Evolutionary conservation across 495 filamentous ascomycete species (phyloP).

Genomic region (Penicillium turbatum): DNA sequence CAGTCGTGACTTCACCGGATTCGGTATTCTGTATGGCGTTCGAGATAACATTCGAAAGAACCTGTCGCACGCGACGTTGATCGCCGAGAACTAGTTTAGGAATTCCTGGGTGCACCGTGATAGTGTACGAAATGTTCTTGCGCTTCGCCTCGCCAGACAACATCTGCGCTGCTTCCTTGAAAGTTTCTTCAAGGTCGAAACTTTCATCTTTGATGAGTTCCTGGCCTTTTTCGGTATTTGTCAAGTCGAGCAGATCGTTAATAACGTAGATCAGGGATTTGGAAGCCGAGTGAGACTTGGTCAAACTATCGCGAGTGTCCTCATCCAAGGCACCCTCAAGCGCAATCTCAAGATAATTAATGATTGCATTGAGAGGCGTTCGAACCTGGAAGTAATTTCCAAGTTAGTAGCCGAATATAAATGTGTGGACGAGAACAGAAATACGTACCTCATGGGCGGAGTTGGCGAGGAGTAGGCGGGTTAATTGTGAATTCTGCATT

Average conservation of each 20-base stretch:
- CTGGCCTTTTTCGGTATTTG: constrained; percentile 81
- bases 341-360: constrained; percentile 94
- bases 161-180: constrained; percentile 71
- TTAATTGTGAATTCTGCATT: constrained; percentile 76
- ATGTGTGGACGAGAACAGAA: not conserved
- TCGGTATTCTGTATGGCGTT: constrained; percentile 83
- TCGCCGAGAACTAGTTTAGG: constrained; percentile 73
- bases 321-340: constrained; percentile 76
- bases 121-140: constrained; percentile 66
- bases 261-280: constrained; percentile 95
- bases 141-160: constrained; percentile 71
- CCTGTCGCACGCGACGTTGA: constrained; percentile 72
- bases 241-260: constrained; percentile 90
- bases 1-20: constrained; percentile 65
- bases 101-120: constrained; percentile 63
- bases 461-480: constrained; percentile 77
- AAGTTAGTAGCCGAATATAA: not conserved
- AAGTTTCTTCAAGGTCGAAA: constrained; percentile 67
- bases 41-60: constrained; percentile 73
- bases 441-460: constrained; percentile 76
- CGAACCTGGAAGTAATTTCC: constrained; percentile 49
- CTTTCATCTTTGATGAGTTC: constrained; percentile 76
- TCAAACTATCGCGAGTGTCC: constrained; percentile 83
- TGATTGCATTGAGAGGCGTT: constrained; percentile 91
- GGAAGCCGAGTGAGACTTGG: constrained; percentile 76